Conservation (phyloP, 2,329 filamentous ascomycete species). For the Tothia fuscella region DNA sequence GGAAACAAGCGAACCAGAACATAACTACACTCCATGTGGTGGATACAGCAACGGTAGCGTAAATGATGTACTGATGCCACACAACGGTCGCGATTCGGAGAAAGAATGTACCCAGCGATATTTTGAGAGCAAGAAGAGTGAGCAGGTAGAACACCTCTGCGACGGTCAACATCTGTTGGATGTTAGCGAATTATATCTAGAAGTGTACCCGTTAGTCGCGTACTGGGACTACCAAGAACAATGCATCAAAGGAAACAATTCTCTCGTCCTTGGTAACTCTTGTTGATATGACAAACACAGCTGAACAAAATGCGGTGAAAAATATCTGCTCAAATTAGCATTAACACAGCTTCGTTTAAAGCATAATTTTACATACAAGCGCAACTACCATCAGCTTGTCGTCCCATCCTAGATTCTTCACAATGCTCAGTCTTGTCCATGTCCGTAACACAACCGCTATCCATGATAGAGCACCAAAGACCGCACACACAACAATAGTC, state of each 20-base stretch:
- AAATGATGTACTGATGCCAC: constrained; percentile 25
- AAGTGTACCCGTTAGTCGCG: too few relatives aligned
- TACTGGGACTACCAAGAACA: too few relatives aligned
- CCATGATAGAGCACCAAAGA: not conserved
- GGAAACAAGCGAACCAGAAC: constrained; percentile 2
- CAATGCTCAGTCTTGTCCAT: not conserved
- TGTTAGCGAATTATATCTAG: too few relatives aligned
- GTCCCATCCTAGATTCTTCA: constrained; percentile 3
- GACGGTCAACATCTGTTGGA: constrained; percentile 10
- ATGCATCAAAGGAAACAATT: not conserved
- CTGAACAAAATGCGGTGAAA: not conserved
- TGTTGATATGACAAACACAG: not conserved
- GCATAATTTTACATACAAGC: not conserved
- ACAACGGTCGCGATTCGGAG: constrained; percentile 28
- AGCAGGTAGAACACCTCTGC: constrained; percentile 28
- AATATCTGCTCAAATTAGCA: not conserved
- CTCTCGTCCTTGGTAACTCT: not conserved
- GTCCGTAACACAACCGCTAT: not conserved
- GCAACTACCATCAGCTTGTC: constrained; percentile 4
- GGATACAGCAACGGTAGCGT: constrained; percentile 17
- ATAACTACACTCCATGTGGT: not conserved
- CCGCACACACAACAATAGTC: constrained; percentile 1
- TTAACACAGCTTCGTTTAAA: too few relatives aligned
- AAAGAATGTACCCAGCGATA: constrained; percentile 34
- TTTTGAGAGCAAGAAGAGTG: constrained; percentile 30